Conservation (phyloP, 2,329 filamentous ascomycete genomes). For the Aspergillus sp. region DNA sequence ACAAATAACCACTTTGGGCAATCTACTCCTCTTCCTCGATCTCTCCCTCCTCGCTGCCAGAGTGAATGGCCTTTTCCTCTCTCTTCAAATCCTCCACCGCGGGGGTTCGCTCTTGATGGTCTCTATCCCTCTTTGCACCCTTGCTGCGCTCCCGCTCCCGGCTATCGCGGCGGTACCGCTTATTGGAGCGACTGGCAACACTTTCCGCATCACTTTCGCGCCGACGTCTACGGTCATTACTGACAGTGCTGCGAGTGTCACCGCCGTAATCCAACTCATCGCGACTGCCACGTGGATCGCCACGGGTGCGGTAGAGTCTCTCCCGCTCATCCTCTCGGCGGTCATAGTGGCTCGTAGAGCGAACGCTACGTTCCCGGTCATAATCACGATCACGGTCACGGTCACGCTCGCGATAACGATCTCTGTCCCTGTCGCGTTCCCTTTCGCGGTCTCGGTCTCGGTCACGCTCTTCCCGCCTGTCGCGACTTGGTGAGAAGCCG, state of each 20-base stretch:
- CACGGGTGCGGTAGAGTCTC: constrained; percentile 74
- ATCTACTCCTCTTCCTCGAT: constrained; percentile 68
- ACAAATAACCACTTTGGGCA: neutral
- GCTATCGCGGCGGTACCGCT: constrained; percentile 47
- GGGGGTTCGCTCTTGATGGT: constrained; percentile 39
- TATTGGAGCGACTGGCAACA: constrained; percentile 55
- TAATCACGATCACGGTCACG: constrained; percentile 33
- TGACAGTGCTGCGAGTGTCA: constrained; percentile 54
- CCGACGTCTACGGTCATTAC: constrained; percentile 66
- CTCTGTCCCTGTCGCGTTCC: constrained; percentile 37
- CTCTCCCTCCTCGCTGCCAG: constrained; percentile 94
- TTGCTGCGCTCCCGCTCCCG: constrained; percentile 33
- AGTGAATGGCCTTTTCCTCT: constrained; percentile 58
- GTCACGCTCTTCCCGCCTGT: constrained; percentile 34
- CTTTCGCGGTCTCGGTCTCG: constrained; percentile 29
- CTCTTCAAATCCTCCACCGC: constrained; percentile 29
- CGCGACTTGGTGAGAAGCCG: constrained; percentile 48
- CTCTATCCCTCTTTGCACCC: constrained; percentile 51
- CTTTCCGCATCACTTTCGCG: constrained; percentile 71
- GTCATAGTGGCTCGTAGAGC: constrained; percentile 55
- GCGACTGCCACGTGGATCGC: constrained; percentile 72
- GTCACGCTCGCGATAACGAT: constrained; percentile 34
- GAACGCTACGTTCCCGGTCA: constrained; percentile 29
- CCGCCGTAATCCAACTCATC: constrained; percentile 92
- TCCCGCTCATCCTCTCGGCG: constrained; percentile 87